Conservation (phyloP, 2,329 filamentous ascomycete genomes). For the Fusarium newnesense region DNA sequence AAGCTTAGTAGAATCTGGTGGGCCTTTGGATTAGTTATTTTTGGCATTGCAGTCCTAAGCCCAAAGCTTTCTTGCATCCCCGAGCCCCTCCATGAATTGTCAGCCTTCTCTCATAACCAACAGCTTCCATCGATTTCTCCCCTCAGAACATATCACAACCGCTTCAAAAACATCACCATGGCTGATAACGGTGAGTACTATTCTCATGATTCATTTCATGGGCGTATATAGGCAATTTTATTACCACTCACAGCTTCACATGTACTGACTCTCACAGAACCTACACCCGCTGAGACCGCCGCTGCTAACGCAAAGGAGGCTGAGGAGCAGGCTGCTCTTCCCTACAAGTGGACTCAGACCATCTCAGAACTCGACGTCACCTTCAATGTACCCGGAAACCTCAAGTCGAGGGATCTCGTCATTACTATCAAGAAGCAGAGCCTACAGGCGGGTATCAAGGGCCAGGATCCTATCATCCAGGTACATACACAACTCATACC, state of each 20-base stretch:
- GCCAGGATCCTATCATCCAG: conserved; percentile 84
- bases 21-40: no score
- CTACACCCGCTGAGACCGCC: conserved; percentile 65
- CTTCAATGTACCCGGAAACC: conserved; percentile 80
- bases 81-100: conserved; percentile 36
- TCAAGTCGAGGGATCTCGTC: conserved; percentile 85
- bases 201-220: rapidly evolving
- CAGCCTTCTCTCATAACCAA: conserved; percentile 45
- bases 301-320: conserved; percentile 76
- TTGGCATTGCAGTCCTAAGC: no score
- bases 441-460: conserved; percentile 85
- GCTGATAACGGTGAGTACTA: conserved; percentile 48
- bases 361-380: conserved; percentile 88
- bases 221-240: rapidly evolving
- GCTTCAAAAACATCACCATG: conserved; percentile 46
- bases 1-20: no score
- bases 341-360: conserved; percentile 97
- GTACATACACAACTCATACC: conserved; percentile 58
- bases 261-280: conserved; percentile 53
- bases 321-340: conserved; percentile 88
- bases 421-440: conserved; percentile 84
- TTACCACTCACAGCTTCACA: neutral
- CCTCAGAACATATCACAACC: conserved; percentile 8
- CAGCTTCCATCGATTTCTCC: conserved; percentile 37
- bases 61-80: no score